Percentiles rank a stretch among this genome's conserved stretches.
phyloP scores from a whole-genome alignment of 1,284 basidiomycete species.

The Apiotrichum gracile region DNA sequence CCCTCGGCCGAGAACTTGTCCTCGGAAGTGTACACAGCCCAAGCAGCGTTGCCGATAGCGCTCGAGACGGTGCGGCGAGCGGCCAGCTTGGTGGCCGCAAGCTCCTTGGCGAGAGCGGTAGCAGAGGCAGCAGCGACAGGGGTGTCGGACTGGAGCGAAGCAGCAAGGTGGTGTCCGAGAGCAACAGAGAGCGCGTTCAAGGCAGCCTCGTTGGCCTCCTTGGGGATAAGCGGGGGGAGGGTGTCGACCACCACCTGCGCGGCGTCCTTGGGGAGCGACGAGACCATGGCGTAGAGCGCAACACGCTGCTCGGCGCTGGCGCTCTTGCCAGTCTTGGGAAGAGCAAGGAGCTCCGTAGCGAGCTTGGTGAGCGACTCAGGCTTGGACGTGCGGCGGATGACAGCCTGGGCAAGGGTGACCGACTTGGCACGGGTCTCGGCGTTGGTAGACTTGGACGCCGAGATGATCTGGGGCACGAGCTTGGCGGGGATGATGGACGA shows the following conservation, averaged over 20 bases:
- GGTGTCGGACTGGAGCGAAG: conserved; percentile 51
- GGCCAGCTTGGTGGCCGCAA: conserved; percentile 56
- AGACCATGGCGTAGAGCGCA: conserved; percentile 70
- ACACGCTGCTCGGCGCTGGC: conserved; percentile 78
- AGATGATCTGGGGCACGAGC: conserved; percentile 61
- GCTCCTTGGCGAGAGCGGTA: conserved; percentile 60
- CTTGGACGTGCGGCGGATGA: conserved; percentile 48
- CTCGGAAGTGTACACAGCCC: conserved; percentile 43
- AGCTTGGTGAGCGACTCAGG: conserved; percentile 45
- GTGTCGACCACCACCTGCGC: conserved; percentile 57
- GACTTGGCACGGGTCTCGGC: conserved; percentile 58
- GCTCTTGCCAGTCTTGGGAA: conserved; percentile 77
- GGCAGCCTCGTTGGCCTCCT: conserved; percentile 67
- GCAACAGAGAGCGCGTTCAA: conserved; percentile 55
- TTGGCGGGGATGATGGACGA: conserved; percentile 57
- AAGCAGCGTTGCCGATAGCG: conserved; percentile 54
- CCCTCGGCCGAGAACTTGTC: conserved; percentile 46
- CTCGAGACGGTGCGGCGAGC: conserved; percentile 55
- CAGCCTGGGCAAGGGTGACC: conserved; percentile 57
- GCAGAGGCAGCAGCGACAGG: conserved; percentile 51
- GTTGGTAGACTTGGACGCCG: conserved; percentile 72
- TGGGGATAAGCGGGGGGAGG: conserved; percentile 59
- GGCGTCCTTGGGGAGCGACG: conserved; percentile 54
- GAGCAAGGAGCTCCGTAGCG: conserved; percentile 60
- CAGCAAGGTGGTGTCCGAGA: conserved; percentile 57